phyloP scores from a whole-genome alignment of 495 filamentous ascomycete species.

The Podospora comata region DNA sequence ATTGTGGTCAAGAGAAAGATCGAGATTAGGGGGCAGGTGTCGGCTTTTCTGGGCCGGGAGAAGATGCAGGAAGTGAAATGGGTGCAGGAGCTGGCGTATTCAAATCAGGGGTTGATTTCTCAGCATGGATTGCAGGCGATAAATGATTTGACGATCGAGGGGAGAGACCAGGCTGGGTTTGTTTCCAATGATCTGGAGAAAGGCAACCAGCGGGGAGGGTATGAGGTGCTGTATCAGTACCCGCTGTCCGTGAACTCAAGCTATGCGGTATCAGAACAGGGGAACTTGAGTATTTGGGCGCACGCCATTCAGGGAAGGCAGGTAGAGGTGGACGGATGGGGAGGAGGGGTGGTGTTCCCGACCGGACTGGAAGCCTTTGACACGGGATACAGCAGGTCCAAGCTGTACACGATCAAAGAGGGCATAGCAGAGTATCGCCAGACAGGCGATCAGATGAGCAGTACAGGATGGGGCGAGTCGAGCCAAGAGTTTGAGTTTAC shows the following conservation, averaged over 20 bases:
- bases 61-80: constrained; percentile 40
- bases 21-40: constrained; percentile 31
- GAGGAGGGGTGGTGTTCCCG: constrained; percentile 54
- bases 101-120: constrained; percentile 58
- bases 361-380: constrained; percentile 53
- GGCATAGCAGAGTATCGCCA: constrained; percentile 54
- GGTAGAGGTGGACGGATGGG: constrained; percentile 45
- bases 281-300: constrained; percentile 59
- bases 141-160: constrained; percentile 60
- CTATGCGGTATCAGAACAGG: constrained; percentile 42
- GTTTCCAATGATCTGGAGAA: not conserved
- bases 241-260: constrained; percentile 60
- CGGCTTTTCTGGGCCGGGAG: not conserved
- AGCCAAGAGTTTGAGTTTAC: constrained; percentile 47
- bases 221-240: constrained; percentile 55
- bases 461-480: constrained; percentile 51
- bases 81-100: constrained; percentile 59
- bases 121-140: constrained; percentile 58
- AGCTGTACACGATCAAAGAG: constrained; percentile 51
- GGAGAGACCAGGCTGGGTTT: constrained; percentile 45
- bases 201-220: constrained; percentile 36
- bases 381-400: constrained; percentile 38
- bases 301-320: constrained; percentile 58
- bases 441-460: constrained; percentile 44
- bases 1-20: constrained; percentile 58